Evolutionary conservation across 768 basidiomycete species (phyloP), one percentile per base, ranked within the genome.

Genomic region (Obba rivulosa): DNA sequence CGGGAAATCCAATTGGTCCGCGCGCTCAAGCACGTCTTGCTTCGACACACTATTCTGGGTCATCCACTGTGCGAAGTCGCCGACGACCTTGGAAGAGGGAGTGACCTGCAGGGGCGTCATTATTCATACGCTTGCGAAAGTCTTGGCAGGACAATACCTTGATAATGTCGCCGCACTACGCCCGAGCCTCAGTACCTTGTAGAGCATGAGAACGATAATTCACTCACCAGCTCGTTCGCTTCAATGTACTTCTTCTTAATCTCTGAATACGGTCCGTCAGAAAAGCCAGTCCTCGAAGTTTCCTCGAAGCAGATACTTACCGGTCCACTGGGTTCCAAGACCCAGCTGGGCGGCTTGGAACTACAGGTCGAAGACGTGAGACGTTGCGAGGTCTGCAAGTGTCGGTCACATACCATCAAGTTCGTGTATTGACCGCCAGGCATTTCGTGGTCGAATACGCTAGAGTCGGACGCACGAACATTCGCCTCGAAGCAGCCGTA

Each of bases 41-140:
- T 92, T 92, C 46, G 83, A 78, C 50, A 98, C 74, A 53, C 83
- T 81, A 75, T 98, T 98, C 56, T 90, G 89, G 31, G 92, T 94
- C 92, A 97, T 94, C 87, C 88, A 96, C 69, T 99, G 96, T 16
- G 96, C 96, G 69, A 99, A 96, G 73, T 99, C 96, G 21, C 96
- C 96, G 42, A 97, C 94, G 41, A 95, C 92, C 74, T 98, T 99
- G 37, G 96, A 98, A 11, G 96, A 96, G 24, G 96, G 96, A 21
- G 96, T 99, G 58, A 98, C 95, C 81, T 83, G 39, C 14, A 38
- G 10, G 43, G 20, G 11, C 23, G 41, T 34, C 24, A 43, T 41
- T 38, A 48, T 45, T 48, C 28, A 24, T 25, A 16, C 46, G 21
- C 28, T 21, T 35, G n/a, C 45, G 23, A 45, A 43, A 8, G 20